Base-by-base conservation (phyloP, 305 asterid species). In the Fraxinus nigra region DNA sequence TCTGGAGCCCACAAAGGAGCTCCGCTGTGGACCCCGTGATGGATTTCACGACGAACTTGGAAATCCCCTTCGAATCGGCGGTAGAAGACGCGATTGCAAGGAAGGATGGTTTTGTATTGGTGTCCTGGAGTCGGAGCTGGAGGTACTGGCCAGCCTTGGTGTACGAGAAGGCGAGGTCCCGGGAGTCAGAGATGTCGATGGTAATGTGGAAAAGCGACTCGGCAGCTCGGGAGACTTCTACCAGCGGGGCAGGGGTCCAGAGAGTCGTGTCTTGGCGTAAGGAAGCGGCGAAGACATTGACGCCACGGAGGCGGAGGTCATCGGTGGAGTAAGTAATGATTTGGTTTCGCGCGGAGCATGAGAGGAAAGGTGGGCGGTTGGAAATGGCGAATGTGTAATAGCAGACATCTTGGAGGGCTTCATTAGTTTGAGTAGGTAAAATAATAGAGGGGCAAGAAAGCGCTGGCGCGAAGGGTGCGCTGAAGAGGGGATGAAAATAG, bases 11-110 rank as follows among this genome's bases (percentile, higher is more conserved):
- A 80, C 97, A 93, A 35, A 95, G 88, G 24, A 90, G 85, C 91
- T 95, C 97, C 24, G 94, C 98, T 0, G 97, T 90, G 80, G 97
- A 92, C 13, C 97, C 98, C 14, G 90, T 76, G 56, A 95, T 78
- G 37, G 88, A 80, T 82, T 93, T 93, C 75, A 95, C 94, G 48
- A 93, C 82, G 65, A 95, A 93, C 30, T 95, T 94, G 77, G 91
- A 95, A 1, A 92, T 84, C 18, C 97, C 94, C 65, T 80, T 87
- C 4, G 90, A 77, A 3, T 86, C 87, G 28, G 97, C 89, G n/a
- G 87, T 70, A 0, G 98, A 94, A 24, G 98, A 95, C 0, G 98
- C 92, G 37, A 93, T 92, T 63, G 98, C 89, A 40, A 92, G 88
- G 59, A 90, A 88, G 38, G 97, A 78, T 34, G 96, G 93, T 37